These are phyloP conservation scores for Calocera viscosa DNA, from an alignment of 768 basidiomycete genomes.

Conservation along the genomic window DNA sequence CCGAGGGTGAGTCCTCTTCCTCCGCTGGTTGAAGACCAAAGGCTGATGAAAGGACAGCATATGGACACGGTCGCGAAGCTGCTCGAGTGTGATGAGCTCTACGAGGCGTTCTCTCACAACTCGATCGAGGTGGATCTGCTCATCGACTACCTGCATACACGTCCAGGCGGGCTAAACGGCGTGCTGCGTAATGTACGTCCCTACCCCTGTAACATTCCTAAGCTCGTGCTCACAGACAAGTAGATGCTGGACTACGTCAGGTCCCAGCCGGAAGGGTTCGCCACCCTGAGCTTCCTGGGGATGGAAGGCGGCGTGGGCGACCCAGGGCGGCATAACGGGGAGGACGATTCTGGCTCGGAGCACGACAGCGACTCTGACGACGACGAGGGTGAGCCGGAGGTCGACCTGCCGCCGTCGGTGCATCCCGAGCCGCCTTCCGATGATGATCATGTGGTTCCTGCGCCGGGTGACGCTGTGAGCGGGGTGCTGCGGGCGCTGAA, in stretches of 20 bases:
- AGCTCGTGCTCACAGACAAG: not conserved
- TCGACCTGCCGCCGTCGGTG: not conserved
- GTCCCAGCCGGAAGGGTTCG: not conserved
- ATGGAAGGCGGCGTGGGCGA: not conserved
- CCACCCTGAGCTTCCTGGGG: not conserved
- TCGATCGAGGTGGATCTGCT: slow-evolving; percentile 4
- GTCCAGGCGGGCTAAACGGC: not conserved
- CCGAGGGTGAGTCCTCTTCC: not conserved
- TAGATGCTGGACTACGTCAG: not conserved
- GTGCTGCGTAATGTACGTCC: not conserved
- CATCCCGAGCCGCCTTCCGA: too few species aligned
- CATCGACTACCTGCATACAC: slow-evolving; percentile 4
- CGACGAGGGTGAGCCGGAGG: not conserved
- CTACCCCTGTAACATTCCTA: not conserved
- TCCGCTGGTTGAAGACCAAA: not conserved
- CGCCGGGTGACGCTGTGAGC: too few species aligned
- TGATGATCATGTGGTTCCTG: too few species aligned
- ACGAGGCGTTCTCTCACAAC: not conserved
- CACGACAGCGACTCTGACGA: not conserved
- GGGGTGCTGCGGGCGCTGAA: too few species aligned
- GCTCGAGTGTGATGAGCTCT: not conserved
- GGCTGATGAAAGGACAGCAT: not conserved
- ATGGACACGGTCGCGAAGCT: slow-evolving; percentile 1
- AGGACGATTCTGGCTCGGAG: not conserved
- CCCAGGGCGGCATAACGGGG: not conserved